phyloP scores from a whole-genome alignment of 169 alveolate genomes.

The Theileria parva region DNA sequence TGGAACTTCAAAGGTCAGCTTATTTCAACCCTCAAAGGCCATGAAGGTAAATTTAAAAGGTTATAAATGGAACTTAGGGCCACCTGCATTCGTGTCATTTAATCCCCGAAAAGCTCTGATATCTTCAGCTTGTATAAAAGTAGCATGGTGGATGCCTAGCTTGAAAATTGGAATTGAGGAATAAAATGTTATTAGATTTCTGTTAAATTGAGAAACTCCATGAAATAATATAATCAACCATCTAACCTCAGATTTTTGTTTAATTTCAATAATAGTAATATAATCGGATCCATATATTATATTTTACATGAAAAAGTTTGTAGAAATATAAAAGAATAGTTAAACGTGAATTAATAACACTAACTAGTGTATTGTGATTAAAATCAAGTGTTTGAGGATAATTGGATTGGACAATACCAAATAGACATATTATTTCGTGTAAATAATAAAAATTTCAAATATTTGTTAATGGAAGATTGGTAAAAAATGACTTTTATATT shows the following conservation, averaged over 20 bases:
- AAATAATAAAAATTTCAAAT: no score
- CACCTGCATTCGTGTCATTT: constrained; percentile 55
- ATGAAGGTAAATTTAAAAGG: constrained; percentile 47
- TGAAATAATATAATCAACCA: neutral
- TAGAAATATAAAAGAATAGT: neutral
- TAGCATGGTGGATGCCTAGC: constrained; percentile 68
- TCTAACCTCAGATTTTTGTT: no score
- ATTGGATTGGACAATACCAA: neutral
- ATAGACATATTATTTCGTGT: neutral
- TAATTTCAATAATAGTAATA: neutral
- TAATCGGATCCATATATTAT: neutral
- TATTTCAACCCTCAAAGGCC: constrained; percentile 35
- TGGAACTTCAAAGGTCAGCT: constrained; percentile 67
- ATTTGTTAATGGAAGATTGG: neutral
- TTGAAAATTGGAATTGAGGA: neutral
- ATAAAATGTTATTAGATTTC: neutral
- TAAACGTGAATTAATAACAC: neutral
- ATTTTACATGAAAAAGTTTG: no score
- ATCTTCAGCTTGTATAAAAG: constrained; percentile 68
- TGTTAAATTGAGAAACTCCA: neutral
- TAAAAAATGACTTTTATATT: neutral
- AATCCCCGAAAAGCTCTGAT: constrained; percentile 61
- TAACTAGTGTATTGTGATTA: neutral
- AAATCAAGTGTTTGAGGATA: no score
- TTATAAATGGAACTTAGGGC: constrained; percentile 32